These are phyloP conservation scores for Coemansia sp. DNA, from an alignment of 192 early-diverging fungal genomes.

Conservation along the genomic window DNA sequence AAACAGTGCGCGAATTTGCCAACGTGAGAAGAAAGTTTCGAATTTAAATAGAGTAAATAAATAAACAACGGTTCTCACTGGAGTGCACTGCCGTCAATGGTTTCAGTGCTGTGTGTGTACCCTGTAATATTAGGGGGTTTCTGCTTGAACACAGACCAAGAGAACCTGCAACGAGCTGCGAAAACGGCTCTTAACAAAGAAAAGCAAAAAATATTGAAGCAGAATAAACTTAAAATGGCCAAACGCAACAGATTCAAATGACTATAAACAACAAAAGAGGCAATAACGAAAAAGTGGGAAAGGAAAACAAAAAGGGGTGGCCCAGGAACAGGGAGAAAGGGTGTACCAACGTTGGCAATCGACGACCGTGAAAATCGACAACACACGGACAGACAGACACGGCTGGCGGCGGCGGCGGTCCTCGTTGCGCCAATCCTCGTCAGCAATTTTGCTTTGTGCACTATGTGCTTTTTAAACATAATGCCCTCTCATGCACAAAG, in stretches of 20 bases:
- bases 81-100: too few relatives aligned
- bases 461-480: too few relatives aligned
- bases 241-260: background rate
- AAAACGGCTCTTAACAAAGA: too few relatives aligned
- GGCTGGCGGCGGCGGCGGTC: background rate
- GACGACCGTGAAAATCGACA: background rate
- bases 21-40: background rate
- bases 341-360: background rate
- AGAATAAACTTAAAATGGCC: background rate
- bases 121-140: too few relatives aligned
- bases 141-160: too few relatives aligned
- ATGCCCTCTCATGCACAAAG: too few relatives aligned
- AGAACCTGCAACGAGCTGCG: too few relatives aligned
- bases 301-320: conserved; percentile 3
- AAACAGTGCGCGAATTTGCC: background rate
- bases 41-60: conserved; percentile 4
- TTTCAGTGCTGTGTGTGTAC: too few relatives aligned
- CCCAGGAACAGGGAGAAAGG: too few relatives aligned
- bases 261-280: conserved; percentile 1
- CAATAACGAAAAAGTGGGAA: background rate
- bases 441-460: too few relatives aligned
- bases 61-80: background rate
- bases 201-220: too few relatives aligned
- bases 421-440: too few relatives aligned
- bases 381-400: background rate